Percentiles rank a stretch among this genome's conserved stretches.
Conservation (phyloP, 108 stramenopile species). For the Pseudonitzschia multiseries region DNA sequence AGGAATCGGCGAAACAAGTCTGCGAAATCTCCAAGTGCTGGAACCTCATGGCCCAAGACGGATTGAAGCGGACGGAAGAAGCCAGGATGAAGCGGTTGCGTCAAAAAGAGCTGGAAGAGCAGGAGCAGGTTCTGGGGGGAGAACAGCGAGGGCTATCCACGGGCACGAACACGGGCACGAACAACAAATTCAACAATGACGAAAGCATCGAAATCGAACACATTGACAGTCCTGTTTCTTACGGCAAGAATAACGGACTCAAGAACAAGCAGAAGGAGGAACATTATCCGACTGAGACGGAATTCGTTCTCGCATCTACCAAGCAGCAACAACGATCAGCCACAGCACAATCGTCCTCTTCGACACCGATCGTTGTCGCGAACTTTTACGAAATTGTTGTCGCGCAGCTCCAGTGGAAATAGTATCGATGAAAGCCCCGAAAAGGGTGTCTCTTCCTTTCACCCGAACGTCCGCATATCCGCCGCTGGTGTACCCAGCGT, state of each 20-base stretch:
- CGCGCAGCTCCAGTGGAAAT: not conserved
- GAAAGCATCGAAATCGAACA: constrained; percentile 18
- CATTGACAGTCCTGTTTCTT: not conserved
- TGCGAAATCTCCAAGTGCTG: constrained; percentile 60
- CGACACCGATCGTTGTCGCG: not conserved
- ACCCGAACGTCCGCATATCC: not conserved
- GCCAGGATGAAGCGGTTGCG: constrained; percentile 41
- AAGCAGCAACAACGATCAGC: not conserved
- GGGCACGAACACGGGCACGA: not conserved
- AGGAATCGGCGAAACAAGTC: constrained; percentile 59
- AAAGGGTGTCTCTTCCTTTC: not conserved
- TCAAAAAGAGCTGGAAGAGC: constrained; percentile 18
- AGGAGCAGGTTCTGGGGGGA: constrained; percentile 1
- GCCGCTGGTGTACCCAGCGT: not conserved
- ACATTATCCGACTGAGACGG: not conserved
- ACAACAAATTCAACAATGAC: not conserved
- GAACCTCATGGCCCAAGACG: constrained; percentile 65
- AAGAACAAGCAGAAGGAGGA: not conserved
- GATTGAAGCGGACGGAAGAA: constrained; percentile 59
- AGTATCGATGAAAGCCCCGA: not conserved
- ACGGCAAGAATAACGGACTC: constrained; percentile 4
- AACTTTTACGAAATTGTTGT: constrained; percentile 3
- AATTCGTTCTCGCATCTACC: not conserved
- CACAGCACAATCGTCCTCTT: not conserved
- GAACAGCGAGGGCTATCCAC: not conserved